Base-by-base conservation (phyloP, 352 stramenopile species). In the Pythium grandisporangium region DNA sequence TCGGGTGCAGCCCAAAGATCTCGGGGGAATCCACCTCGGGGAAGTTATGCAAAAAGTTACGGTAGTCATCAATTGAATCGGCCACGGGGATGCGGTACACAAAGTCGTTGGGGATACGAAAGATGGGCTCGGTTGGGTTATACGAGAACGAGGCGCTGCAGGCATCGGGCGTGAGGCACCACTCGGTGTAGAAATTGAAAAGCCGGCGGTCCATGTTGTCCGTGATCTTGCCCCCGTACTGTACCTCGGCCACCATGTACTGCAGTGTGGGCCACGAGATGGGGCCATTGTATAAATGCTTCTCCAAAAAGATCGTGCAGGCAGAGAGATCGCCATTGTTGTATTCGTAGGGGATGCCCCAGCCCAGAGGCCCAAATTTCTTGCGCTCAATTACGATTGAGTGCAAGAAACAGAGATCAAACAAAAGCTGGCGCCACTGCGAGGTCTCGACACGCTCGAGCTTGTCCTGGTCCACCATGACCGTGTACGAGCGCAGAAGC, bases 211-310 rank as follows among this genome's bases (percentile, higher is more conserved):
- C 96, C 58, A 99, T 82, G 46, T 97, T 97, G 66, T 99, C 96
- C 8, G 96, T 99, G 55, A 99, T 98, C 60, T 99, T 99, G 53
- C 96, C 95, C 32, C 96, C 96, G 66, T 99, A 99, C 55, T 99
- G 92, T 11, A 97, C 95, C 61, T 98, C 96, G 7, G 90, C 87
- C 21, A 99, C 95, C 93, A 99, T 98, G 66, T 99, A 99, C 74
- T 98, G 92, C 47, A 99, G 89, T 19, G 96, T 98, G 6, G 83
- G 82, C 96, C 96, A 99, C 47, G 90, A 97, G 58, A 99, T 98
- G 32, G 93, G 92, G 2, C 93, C 95, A 55, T 97, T 98, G 78
- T 99, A 99, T 39, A 99, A 50, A 53, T 98, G 95, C 54, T 98
- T 98, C 65, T 99, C 95, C 42, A 99, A 74, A 66, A 99, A 98